Evolutionary conservation across 2,329 filamentous ascomycete species (phyloP), one percentile per base, ranked within the genome.

Genomic region (Penicillium verrucosum): DNA sequence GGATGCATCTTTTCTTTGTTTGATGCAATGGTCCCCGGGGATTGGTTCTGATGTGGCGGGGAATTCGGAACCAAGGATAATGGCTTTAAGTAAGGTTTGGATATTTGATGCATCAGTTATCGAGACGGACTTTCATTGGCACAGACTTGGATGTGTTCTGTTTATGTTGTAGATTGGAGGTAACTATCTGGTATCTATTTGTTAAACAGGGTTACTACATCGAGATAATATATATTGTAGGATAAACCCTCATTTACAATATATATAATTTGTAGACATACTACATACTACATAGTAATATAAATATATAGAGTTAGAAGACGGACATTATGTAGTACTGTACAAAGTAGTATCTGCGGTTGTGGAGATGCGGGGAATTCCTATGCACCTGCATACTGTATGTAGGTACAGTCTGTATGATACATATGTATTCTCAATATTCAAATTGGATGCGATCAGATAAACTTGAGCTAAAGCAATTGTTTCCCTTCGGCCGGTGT

Each of bases 301-400:
- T 42, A 29, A 27, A 10, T 11, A 32, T 32, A 29, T n/a, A 49
- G 21, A 45, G 50, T 12, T 14, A 53, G 21, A 21, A 36, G n/a
- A 25, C 1, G 32, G 32, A 34, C 18, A 40, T 45, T 9, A 25
- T 27, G 23, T 29, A 23, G n/a, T 32, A 46, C 32, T 14, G 11
- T 14, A 32, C 30, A 14, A 32, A 11, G 14, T 34, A 5, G 36
- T 38, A 38, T 21, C 38, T 51, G 29, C 37, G 50, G 36, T 40
- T 56, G 54, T 60, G 60, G 63, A 60, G 60, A 61, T 59, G 60
- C 62, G 62, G 62, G 63, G 63, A 63, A 60, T 63, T 63, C 56
- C 47, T 29, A 40, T 44, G 21, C 50, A 32, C 29, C 52, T 52
- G 47, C 51, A 50, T 54, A 37, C 51, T 48, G 56, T 54, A 62